phyloP scores from a whole-genome alignment of 805 yeast genomes.

The Starmerella etchellsii region DNA sequence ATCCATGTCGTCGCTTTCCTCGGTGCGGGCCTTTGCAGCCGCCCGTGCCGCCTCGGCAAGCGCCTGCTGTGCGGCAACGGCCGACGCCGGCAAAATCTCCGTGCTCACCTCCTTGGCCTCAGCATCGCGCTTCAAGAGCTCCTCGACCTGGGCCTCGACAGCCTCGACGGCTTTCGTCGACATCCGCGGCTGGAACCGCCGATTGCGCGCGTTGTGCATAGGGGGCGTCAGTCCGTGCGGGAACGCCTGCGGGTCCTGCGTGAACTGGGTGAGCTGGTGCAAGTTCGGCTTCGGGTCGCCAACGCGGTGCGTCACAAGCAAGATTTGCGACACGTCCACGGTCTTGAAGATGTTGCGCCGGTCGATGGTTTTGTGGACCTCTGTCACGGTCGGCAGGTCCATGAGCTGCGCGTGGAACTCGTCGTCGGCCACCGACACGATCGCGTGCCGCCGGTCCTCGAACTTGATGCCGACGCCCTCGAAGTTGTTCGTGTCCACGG shows the following conservation, averaged over 20 bases:
- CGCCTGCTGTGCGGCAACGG: slow-evolving; percentile 24
- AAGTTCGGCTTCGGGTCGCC: slow-evolving; percentile 28
- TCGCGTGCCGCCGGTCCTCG: slow-evolving; percentile 69
- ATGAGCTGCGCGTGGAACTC: slow-evolving; percentile 72
- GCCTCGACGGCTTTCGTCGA: slow-evolving; percentile 60
- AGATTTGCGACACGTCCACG: slow-evolving; percentile 72
- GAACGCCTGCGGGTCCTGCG: slow-evolving; percentile 23
- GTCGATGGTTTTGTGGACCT: slow-evolving; percentile 79
- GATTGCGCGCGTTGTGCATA: slow-evolving; percentile 50
- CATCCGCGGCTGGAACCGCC: slow-evolving; percentile 59
- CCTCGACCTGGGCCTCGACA: slow-evolving; percentile 68
- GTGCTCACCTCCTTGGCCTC: slow-evolving; percentile 72
- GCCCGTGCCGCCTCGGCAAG: slow-evolving; percentile 24
- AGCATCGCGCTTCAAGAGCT: slow-evolving; percentile 58
- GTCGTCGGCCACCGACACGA: slow-evolving; percentile 55
- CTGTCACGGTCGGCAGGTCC: slow-evolving; percentile 81
- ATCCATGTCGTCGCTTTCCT: slow-evolving; percentile 27
- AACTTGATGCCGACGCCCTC: slow-evolving; percentile 64
- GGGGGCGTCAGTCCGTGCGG: slow-evolving; percentile 83
- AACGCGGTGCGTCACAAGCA: slow-evolving; percentile 53
- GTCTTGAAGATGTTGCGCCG: slow-evolving; percentile 78
- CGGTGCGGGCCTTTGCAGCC: slow-evolving; percentile 29
- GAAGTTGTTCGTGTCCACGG: slow-evolving; percentile 56
- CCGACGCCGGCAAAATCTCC: slow-evolving; percentile 47
- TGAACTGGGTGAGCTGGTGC: slow-evolving; percentile 30